phyloP scores from a whole-genome alignment of 441 rosid genomes.

The Corymbia calophylla region DNA sequence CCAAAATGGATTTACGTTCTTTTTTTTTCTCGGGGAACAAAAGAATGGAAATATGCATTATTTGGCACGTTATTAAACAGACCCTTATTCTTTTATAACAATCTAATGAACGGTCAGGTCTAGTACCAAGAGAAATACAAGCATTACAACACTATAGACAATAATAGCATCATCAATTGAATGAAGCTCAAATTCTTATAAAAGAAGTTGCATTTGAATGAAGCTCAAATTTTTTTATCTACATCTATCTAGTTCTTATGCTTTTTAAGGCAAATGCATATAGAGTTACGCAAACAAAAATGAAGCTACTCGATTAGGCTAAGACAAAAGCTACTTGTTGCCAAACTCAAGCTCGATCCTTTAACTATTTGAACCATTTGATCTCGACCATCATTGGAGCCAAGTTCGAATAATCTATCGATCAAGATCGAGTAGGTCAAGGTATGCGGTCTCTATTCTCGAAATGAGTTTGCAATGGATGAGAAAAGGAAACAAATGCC shows the following conservation, averaged over 20 bases:
- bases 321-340: background rate
- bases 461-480: background rate
- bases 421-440: background rate
- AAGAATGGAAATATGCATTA: too few species aligned
- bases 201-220: background rate
- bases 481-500: background rate
- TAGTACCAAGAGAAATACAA: background rate
- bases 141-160: background rate
- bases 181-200: background rate
- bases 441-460: background rate
- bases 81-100: background rate
- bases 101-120: background rate
- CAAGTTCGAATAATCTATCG: background rate
- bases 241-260: background rate
- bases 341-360: background rate
- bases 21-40: too few species aligned
- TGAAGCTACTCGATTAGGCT: background rate
- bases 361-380: background rate
- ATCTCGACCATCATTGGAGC: background rate
- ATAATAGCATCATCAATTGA: background rate
- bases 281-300: background rate
- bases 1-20: too few species aligned
- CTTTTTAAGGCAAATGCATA: background rate
- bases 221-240: background rate
- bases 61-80: too few species aligned